Base-by-base conservation (phyloP, 306 rosid genomes). In the Vachellia collinsii region DNA sequence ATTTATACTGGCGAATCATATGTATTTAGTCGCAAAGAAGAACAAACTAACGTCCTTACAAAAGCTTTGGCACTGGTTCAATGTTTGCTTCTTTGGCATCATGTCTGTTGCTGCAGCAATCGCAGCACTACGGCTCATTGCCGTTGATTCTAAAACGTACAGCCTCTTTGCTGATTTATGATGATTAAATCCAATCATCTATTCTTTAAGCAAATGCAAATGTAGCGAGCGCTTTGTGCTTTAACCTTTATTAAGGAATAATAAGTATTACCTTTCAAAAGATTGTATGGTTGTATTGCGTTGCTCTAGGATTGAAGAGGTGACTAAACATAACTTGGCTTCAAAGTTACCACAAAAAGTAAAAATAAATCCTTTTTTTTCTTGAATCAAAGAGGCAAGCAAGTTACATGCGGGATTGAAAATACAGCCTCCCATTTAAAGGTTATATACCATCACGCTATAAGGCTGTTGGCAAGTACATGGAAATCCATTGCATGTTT, bases 51-150 rank as follows among this genome's bases (percentile, higher is more conserved):
- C 71, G 67, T 79, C 91, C 43, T 8, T 72, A 7, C 96, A 93
- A 74, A 89, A 87, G 89, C 80, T 89, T 8, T 95, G 99, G 99
- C 99, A 95, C 82, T 93, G 98, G 99, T 50, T 91, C 78, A 95
- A 93, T 79, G 91, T 95, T 70, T 83, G 85, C 47, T 90, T 93
- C 93, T 95, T 95, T 82, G 88, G 88, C 54, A 56, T 80, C 59
- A 70, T 93, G 97, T 90, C 98, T 42, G 42, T 88, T 53, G 94
- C 96, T 13, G 97, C 99, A 78, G 86, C 93, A 41, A 53, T 91
- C 78, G 91, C 99, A 22, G 91, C 98, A 66, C 56, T 91, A 72
- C 87, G 97, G 83, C 98, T 93, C 78, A 90, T 93, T 56, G 92
- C 92, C 25, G 88, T 92, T 39, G 97, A 95, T 80, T 95, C 97